Conservation (phyloP, 805 yeast genomes). For the Naumovozyma baii region DNA sequence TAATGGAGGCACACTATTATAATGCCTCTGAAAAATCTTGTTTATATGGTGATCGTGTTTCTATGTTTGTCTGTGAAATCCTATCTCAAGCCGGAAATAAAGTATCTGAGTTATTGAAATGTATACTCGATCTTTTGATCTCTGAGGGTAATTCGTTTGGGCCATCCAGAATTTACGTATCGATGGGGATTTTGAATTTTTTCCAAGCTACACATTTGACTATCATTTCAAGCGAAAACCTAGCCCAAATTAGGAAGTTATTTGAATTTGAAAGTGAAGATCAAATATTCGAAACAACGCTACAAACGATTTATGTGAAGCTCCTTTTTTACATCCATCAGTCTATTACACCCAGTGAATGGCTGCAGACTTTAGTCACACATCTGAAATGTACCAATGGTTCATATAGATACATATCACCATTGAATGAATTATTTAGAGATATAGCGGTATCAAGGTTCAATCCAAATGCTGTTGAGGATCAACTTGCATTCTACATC, state of each 20-base stretch:
- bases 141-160: conserved; percentile 48
- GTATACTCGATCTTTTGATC: conserved; percentile 40
- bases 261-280: conserved; percentile 40
- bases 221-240: conserved; percentile 20
- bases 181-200: conserved; percentile 50
- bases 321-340: conserved; percentile 35
- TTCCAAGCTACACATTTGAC: conserved; percentile 23
- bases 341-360: conserved; percentile 13
- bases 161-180: conserved; percentile 55
- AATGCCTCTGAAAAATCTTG: conserved; percentile 38
- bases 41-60: conserved; percentile 46
- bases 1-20: conserved; percentile 57
- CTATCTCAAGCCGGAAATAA: conserved; percentile 1
- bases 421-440: conserved; percentile 27
- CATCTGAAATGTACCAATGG: conserved; percentile 28
- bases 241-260: conserved; percentile 27
- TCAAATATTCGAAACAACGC: conserved; percentile 39
- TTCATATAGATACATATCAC: conserved; percentile 28
- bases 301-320: conserved; percentile 44
- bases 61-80: conserved; percentile 33
- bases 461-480: conserved; percentile 8
- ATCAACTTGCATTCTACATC: neutral
- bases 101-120: neutral
- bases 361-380: conserved; percentile 32
- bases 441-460: conserved; percentile 34